A percentile compares a stretch with the other conserved stretches of the same genome.
Evolutionary conservation across 1,284 basidiomycete genomes (phyloP).

Genomic region (Anthracocystis setariae): DNA sequence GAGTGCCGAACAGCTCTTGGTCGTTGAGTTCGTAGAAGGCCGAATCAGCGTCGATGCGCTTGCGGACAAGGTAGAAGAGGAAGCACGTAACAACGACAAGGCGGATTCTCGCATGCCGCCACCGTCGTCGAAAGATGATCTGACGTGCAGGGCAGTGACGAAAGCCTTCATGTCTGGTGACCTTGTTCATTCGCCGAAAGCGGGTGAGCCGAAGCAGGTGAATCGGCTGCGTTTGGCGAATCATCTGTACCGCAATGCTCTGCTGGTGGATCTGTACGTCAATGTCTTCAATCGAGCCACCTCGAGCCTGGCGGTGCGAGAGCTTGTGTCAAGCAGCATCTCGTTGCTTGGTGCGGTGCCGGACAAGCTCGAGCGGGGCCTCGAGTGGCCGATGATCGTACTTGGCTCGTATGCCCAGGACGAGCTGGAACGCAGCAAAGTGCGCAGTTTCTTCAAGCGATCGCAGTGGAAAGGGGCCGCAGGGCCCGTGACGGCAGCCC

Average conservation of each 20-base stretch:
- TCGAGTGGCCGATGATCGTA: slow-evolving; percentile 41
- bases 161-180: slow-evolving; percentile 24
- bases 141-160: slow-evolving; percentile 4
- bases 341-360: slow-evolving; percentile 24
- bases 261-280: slow-evolving; percentile 42
- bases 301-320: slow-evolving; percentile 23
- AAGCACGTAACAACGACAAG: slow-evolving; percentile 1
- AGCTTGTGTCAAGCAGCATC: slow-evolving; percentile 32
- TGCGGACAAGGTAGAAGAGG: not conserved
- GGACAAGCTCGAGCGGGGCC: slow-evolving; percentile 27
- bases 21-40: slow-evolving; percentile 9
- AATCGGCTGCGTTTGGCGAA: slow-evolving; percentile 42
- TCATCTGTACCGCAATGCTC: slow-evolving; percentile 42
- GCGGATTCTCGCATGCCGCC: slow-evolving; percentile 8
- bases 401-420: slow-evolving; percentile 27
- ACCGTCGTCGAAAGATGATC: slow-evolving; percentile 1
- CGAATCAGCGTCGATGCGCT: not conserved
- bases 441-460: slow-evolving; percentile 18
- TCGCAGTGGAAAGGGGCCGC: slow-evolving; percentile 31
- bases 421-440: slow-evolving; percentile 15
- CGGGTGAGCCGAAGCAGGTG: slow-evolving; percentile 22
- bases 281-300: slow-evolving; percentile 36
- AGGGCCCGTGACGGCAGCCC: slow-evolving; percentile 14
- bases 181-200: slow-evolving; percentile 15
- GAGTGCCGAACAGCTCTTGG: slow-evolving; percentile 25